Base-by-base conservation (phyloP, 176 grass and related monocot genomes). In the Triticum timopheevii region DNA sequence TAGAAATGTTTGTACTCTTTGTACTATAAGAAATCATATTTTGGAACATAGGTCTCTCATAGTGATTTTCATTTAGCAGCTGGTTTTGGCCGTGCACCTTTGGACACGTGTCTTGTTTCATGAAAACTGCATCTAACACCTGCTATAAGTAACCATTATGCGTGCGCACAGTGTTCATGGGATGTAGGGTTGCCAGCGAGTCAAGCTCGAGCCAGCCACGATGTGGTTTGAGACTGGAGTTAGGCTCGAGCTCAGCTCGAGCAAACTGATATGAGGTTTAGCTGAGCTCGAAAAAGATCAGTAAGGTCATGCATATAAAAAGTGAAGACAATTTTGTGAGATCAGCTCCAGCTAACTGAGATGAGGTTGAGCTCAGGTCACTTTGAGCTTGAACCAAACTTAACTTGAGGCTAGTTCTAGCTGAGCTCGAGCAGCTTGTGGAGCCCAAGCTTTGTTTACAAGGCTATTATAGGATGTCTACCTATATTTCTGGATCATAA, bases 1-100 rank as follows among this genome's bases (percentile, higher is more conserved):
- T 62, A 17, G 49, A 88, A 64, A 56, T 83, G 65, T 9, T 59
- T 31, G 44, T 86, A 83, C 17, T 61, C 34, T 23, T 74, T 90
- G 50, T 19, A 83, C 19, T 78, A 62, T 73, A 68, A 49, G 11
- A 90, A 76, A 23, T 63, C 39, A 33, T 23, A 13, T 76, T 31
- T 27, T 17, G 27, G 63, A 77, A 50, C 45, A 12, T 86, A 49
- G 47, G 65, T 31, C 15, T 62, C 49, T n/a, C 15, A 76, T 67
- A 59, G 27, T 61, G 25, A 19, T 59, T 75, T 69, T 6, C 47
- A 17, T 61, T n/a, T 87, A 87, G 13, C 40, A 77, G 13, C 75
- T 83, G 47, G 22, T 61, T 76, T 56, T 83, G 36, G 65, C 20
- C 28, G 54, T 65, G 42, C 27, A 80, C 7, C 10, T 13, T 47